Evolutionary conservation across 495 filamentous ascomycete species (phyloP).

Genomic region (Annulohypoxylon stygium): DNA sequence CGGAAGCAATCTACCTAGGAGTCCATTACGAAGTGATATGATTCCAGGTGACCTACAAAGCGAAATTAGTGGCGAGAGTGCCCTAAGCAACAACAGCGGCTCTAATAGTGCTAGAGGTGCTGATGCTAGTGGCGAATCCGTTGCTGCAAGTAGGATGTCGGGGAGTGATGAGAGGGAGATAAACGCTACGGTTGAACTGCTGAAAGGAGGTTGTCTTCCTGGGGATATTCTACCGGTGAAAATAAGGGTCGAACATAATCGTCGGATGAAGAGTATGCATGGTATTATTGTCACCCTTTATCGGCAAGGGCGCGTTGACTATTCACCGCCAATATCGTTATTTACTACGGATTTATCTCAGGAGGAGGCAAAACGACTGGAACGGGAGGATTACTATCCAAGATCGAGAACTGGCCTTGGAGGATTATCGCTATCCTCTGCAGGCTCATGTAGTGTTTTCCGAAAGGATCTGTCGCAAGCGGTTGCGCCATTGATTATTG

Average conservation of each 20-base stretch:
- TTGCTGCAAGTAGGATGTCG: constrained; percentile 46
- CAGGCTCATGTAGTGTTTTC: constrained; percentile 86
- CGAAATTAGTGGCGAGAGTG: constrained; percentile 62
- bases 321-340: constrained; percentile 74
- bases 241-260: constrained; percentile 86
- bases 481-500: constrained; percentile 85
- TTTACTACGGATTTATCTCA: constrained; percentile 71
- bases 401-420: constrained; percentile 77
- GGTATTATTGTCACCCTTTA: constrained; percentile 95
- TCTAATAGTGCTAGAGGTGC: constrained; percentile 53
- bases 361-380: constrained; percentile 67
- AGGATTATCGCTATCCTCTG: constrained; percentile 83
- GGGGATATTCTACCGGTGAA: constrained; percentile 86
- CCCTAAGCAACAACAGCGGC: constrained; percentile 57
- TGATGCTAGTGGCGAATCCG: constrained; percentile 52
- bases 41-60: constrained; percentile 60
- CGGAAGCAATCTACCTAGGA: constrained; percentile 45
- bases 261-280: constrained; percentile 86
- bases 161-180: constrained; percentile 73
- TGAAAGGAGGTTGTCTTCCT: constrained; percentile 85
- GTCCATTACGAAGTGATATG: constrained; percentile 45
- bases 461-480: constrained; percentile 93
- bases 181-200: constrained; percentile 85
- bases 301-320: constrained; percentile 90
- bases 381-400: constrained; percentile 88